These are phyloP conservation scores for Penicillium freii DNA, from an alignment of 2,329 filamentous ascomycete genomes.

Conservation along the genomic window DNA sequence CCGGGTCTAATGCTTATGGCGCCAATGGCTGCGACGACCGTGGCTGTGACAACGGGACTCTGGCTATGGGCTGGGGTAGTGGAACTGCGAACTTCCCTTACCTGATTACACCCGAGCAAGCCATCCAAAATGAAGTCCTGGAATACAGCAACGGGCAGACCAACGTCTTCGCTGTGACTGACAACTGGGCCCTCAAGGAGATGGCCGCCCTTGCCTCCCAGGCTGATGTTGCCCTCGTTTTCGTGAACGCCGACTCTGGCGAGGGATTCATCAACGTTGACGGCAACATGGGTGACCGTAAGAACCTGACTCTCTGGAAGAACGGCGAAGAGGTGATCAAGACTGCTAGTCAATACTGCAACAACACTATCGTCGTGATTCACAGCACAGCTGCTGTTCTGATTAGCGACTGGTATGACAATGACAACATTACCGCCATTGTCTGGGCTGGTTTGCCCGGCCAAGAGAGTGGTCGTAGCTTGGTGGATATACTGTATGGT, in stretches of 20 bases:
- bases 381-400: slow-evolving; percentile 81
- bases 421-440: slow-evolving; percentile 71
- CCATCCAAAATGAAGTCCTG: slow-evolving; percentile 65
- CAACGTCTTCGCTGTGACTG: slow-evolving; percentile 59
- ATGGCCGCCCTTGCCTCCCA: slow-evolving; percentile 53
- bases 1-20: slow-evolving; percentile 69
- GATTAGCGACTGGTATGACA: slow-evolving; percentile 59
- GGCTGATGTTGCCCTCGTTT: slow-evolving; percentile 66
- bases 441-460: slow-evolving; percentile 73
- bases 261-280: slow-evolving; percentile 85
- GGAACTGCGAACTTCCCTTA: slow-evolving; percentile 63
- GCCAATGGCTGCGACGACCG: slow-evolving; percentile 77
- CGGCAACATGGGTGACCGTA: slow-evolving; percentile 81
- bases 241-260: slow-evolving; percentile 82
- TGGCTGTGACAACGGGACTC: slow-evolving; percentile 58
- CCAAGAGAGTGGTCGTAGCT: slow-evolving; percentile 71
- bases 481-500: slow-evolving; percentile 73
- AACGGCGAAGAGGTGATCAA: slow-evolving; percentile 77
- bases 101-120: slow-evolving; percentile 60
- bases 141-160: slow-evolving; percentile 55
- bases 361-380: slow-evolving; percentile 89
- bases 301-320: slow-evolving; percentile 88
- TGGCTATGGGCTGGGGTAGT: slow-evolving; percentile 64
- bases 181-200: slow-evolving; percentile 56
- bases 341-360: slow-evolving; percentile 72